Conservation (phyloP, 1,284 basidiomycete species). For the Volvariella surrecta region DNA sequence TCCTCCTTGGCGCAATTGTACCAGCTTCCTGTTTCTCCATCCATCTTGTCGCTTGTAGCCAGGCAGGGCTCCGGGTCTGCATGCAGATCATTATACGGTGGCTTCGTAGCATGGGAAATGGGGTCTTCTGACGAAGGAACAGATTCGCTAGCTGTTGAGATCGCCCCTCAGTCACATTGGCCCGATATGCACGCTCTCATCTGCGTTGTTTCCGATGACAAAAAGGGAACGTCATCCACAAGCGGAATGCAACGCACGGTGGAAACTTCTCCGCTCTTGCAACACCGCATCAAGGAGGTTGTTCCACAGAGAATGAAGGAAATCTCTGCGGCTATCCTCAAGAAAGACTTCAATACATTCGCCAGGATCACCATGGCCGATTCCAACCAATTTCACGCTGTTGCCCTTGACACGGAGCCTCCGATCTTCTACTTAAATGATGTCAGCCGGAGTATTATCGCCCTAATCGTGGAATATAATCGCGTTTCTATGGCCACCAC, state of each 20-base stretch:
- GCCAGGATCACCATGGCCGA: slow-evolving; percentile 93
- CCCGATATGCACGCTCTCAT: slow-evolving; percentile 95
- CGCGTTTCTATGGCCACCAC: slow-evolving; percentile 62
- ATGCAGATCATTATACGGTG: slow-evolving; percentile 95
- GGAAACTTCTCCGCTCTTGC: slow-evolving; percentile 82
- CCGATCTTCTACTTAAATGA: slow-evolving; percentile 99
- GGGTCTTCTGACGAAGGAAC: slow-evolving; percentile 63
- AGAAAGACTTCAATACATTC: slow-evolving; percentile 83
- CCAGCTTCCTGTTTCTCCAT: slow-evolving; percentile 58
- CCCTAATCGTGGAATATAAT: slow-evolving; percentile 90
- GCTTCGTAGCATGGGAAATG: slow-evolving; percentile 95
- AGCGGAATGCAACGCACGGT: slow-evolving; percentile 97
- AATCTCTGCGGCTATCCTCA: slow-evolving; percentile 77
- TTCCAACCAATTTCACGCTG: slow-evolving; percentile 98
- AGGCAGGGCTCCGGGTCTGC: slow-evolving; percentile 97
- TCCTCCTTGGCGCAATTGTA: slow-evolving; percentile 87
- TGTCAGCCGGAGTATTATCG: slow-evolving; percentile 80
- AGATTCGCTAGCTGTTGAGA: slow-evolving; percentile 85
- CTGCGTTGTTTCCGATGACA: slow-evolving; percentile 93
- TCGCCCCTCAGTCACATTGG: slow-evolving; percentile 88
- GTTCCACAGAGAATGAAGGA: slow-evolving; percentile 84
- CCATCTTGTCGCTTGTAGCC: slow-evolving; percentile 84
- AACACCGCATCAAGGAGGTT: slow-evolving; percentile 82
- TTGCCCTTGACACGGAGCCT: slow-evolving; percentile 92
- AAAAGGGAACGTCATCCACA: slow-evolving; percentile 95